Percentiles rank a stretch among this genome's conserved stretches.
Conservation (phyloP, 352 stramenopile species). For the Thalassiosira delicatula region DNA sequence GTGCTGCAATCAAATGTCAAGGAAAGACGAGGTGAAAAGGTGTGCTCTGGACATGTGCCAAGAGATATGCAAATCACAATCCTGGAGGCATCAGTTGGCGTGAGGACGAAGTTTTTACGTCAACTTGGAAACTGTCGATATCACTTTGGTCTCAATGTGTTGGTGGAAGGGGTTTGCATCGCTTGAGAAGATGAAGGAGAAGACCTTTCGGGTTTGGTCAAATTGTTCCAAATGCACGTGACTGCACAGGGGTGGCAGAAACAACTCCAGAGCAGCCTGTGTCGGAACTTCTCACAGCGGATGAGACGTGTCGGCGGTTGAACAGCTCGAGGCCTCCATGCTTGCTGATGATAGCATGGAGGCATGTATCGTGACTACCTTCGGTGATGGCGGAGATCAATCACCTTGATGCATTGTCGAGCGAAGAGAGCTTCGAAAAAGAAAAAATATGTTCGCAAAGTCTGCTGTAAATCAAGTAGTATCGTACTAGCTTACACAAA, state of each 20-base stretch:
- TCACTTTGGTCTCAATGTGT: constrained; percentile 58
- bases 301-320: too few species aligned
- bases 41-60: too few species aligned
- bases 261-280: not conserved
- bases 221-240: constrained; percentile 14
- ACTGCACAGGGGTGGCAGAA: not conserved
- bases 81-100: constrained; percentile 55
- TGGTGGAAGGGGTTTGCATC: constrained; percentile 35
- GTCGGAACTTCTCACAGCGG: not conserved
- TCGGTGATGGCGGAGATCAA: too few species aligned
- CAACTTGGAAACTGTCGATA: constrained; percentile 67
- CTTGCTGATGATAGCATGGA: too few species aligned
- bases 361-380: too few species aligned
- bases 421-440: too few species aligned
- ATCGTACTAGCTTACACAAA: too few species aligned
- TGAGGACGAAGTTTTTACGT: constrained; percentile 60
- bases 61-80: constrained; percentile 39
- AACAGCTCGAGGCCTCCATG: too few species aligned
- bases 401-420: too few species aligned
- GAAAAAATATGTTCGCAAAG: too few species aligned
- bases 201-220: not conserved
- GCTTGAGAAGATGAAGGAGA: not conserved
- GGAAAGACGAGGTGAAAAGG: constrained; percentile 12
- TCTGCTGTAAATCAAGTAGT: too few species aligned
- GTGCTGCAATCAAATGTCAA: not conserved